These are phyloP conservation scores for Garcia nutans DNA, from an alignment of 345 rosid genomes.

Conservation along the genomic window DNA sequence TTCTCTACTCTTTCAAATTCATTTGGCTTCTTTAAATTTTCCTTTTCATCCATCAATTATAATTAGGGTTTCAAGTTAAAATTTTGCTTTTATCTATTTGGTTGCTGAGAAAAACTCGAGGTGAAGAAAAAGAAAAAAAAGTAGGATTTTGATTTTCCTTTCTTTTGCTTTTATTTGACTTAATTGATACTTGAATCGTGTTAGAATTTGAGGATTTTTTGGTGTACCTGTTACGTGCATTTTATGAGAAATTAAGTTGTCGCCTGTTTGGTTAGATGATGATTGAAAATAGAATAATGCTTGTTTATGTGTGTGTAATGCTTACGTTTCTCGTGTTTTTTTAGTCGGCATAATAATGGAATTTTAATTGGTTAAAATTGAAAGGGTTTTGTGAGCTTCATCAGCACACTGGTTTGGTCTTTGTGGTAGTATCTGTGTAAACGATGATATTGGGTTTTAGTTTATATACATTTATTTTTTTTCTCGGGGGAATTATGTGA, in stretches of 20 bases:
- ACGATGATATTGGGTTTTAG: not conserved
- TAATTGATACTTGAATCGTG: not conserved
- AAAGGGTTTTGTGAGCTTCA: not conserved
- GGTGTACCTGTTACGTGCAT: not conserved
- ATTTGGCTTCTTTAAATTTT: not conserved
- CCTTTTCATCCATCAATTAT: too few relatives aligned
- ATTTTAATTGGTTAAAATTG: not conserved
- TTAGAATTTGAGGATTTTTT: slow-evolving; percentile 8
- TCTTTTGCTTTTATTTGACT: not conserved
- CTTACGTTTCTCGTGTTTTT: not conserved
- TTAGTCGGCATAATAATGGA: not conserved
- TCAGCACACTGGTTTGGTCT: not conserved
- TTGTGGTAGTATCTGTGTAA: not conserved
- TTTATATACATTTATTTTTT: not conserved
- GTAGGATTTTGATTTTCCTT: not conserved
- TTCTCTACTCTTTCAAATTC: not conserved
- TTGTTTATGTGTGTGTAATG: not conserved
- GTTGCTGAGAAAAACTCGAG: not conserved
- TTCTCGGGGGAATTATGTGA: slow-evolving; percentile 12
- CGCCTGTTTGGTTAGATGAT: not conserved
- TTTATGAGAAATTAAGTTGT: not conserved
- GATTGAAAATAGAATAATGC: not conserved
- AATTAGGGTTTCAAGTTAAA: slow-evolving; percentile 6
- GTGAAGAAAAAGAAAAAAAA: not conserved
- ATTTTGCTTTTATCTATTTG: not conserved